Conservation (phyloP, 208 protist genomes). For the Wallacemonas sp. region DNA sequence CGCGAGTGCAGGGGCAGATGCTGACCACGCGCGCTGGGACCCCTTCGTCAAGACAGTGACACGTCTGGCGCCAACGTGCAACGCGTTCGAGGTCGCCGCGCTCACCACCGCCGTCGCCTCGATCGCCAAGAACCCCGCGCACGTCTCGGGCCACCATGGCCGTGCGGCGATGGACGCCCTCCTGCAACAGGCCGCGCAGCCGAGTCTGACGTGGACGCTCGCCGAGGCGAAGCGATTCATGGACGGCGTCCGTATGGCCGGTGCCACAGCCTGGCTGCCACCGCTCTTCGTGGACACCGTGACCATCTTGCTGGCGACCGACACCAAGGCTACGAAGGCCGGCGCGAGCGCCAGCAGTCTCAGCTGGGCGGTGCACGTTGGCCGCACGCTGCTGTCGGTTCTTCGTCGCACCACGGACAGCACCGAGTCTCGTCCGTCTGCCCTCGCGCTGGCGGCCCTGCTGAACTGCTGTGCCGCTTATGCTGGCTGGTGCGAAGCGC, state of each 20-base stretch:
- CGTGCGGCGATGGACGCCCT: neutral
- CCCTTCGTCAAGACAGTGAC: slow-evolving; percentile 18
- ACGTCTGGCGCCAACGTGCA: slow-evolving; percentile 22
- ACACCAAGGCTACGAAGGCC: too few relatives aligned
- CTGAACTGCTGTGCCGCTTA: slow-evolving; percentile 2
- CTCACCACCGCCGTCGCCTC: neutral
- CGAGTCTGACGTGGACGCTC: neutral
- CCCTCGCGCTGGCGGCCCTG: neutral
- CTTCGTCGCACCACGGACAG: neutral
- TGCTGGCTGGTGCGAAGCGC: slow-evolving; percentile 7
- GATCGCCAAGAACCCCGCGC: neutral
- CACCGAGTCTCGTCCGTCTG: too few relatives aligned
- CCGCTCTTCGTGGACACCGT: neutral
- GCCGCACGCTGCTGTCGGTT: slow-evolving; percentile 7
- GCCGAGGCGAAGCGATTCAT: slow-evolving; percentile 15
- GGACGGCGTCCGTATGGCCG: neutral
- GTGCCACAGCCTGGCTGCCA: neutral
- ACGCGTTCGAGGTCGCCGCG: slow-evolving; percentile 29
- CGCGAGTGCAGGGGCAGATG: neutral
- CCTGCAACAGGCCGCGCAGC: neutral
- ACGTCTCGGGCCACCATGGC: neutral
- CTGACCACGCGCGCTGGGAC: slow-evolving; percentile 13
- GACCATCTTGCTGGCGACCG: neutral
- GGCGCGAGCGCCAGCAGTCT: neutral
- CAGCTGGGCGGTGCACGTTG: neutral